Evolutionary conservation across 495 filamentous ascomycete genomes (phyloP), one percentile per base, ranked within the genome.

Genomic region (Aspergillus diversus): DNA sequence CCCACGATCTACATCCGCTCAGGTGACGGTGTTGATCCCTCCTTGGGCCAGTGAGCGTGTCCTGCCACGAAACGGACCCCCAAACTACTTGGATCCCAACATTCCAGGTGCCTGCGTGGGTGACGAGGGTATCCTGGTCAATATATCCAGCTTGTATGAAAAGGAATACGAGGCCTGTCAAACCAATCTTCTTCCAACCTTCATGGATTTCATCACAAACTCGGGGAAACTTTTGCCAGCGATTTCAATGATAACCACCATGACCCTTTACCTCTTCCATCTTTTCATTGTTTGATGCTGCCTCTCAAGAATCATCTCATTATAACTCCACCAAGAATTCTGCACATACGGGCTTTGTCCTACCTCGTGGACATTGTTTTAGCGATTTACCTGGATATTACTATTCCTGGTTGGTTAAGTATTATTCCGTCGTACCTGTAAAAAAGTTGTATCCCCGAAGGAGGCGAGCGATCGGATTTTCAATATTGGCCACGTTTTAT

Each of bases 101-200:
- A 64, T 52, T 55, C 50, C 42, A 62, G 62, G 65, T 71, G 69
- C 66, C 66, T 71, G 69, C 65, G 66, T 66, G 35, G 59, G 53
- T 61, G 60, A 66, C 69, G 61, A 60, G 69, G 69, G 66, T 63
- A 68, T 66, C 63, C 65, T 59, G 35, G 65, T 62, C 54, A 56
- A 39, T 34, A 7, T 60, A 15, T 37, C 32, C 31, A 3, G 34
- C 15, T 60, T 27, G 35, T 42, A 60, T 37, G 32, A 34, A 34
- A 7, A 55, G 50, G 33, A 47, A 57, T 59, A 52, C 59, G 51
- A 34, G 51, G 46, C 6, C 16, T 17, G 48, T 43, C 21, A 27
- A 57, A 9, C 39, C 17, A 47, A 33, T 33, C 37, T 49, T 11
- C 39, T 21, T n/a, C 9, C 35, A 33, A 16, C 7, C 39, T 43